These are phyloP conservation scores for Wallacemonas sp. DNA, from an alignment of 208 protist species.

Conservation along the genomic window DNA sequence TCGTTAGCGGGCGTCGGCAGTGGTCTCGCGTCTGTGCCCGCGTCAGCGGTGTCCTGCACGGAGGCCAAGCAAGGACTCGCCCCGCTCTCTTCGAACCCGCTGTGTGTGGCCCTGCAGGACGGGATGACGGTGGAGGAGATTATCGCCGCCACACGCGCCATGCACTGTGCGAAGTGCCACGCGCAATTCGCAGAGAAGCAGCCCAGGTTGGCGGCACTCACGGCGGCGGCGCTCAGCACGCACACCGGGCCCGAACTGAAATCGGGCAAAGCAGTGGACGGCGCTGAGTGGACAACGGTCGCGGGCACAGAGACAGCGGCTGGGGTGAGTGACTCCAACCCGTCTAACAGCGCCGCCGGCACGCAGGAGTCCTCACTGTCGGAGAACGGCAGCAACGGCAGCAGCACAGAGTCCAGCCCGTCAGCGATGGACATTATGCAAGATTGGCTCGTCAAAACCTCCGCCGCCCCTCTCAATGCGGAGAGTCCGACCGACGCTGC, in stretches of 20 bases:
- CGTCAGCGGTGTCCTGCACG: background rate
- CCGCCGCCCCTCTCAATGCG: no score
- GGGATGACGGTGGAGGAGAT: constrained; percentile 13
- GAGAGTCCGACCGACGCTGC: background rate
- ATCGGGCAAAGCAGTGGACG: no score
- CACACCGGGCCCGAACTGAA: no score
- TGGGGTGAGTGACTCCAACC: background rate
- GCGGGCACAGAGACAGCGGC: background rate
- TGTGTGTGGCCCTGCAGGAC: constrained; percentile 7
- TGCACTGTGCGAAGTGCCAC: constrained; percentile 9
- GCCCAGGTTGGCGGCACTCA: background rate
- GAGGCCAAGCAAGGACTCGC: background rate
- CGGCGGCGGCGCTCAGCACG: background rate
- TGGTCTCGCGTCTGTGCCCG: background rate
- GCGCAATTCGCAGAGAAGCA: background rate
- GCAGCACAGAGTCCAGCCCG: background rate
- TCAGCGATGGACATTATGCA: no score
- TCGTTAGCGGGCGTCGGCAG: background rate
- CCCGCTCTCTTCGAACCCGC: background rate
- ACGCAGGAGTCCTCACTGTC: background rate
- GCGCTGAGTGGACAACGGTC: background rate
- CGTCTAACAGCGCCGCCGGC: background rate
- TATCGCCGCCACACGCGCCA: constrained; percentile 1
- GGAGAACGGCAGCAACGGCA: background rate
- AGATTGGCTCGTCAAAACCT: no score